Percentiles rank a stretch among this genome's conserved stretches.
Conservation (phyloP, 805 yeast species). For the Pichia thaimueangensis region DNA sequence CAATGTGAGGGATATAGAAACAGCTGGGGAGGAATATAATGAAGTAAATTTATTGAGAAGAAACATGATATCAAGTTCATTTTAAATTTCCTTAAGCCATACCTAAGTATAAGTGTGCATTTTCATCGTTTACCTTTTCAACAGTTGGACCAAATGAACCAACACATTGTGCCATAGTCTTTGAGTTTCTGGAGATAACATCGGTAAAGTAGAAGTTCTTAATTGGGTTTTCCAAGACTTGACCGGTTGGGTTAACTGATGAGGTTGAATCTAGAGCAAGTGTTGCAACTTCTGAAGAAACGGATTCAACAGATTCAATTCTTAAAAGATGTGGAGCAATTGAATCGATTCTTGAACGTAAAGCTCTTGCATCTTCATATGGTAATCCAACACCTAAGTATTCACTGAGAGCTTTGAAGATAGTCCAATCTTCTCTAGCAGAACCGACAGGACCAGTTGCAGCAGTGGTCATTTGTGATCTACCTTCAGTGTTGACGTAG, state of each 20-base stretch:
- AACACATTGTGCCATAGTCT: slow-evolving; percentile 86
- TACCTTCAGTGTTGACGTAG: slow-evolving; percentile 84
- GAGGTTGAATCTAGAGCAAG: slow-evolving; percentile 45
- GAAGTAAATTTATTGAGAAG: neutral
- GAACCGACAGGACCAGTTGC: slow-evolving; percentile 84
- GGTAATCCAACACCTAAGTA: slow-evolving; percentile 66
- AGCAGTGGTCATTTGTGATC: slow-evolving; percentile 79
- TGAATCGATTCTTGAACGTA: slow-evolving; percentile 65
- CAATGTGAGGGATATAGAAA: neutral
- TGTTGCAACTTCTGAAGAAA: slow-evolving; percentile 47
- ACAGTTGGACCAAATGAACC: slow-evolving; percentile 62
- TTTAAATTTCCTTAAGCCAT: slow-evolving; percentile 21
- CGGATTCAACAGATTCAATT: slow-evolving; percentile 70
- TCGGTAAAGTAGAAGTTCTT: slow-evolving; percentile 85
- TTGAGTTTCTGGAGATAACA: slow-evolving; percentile 78
- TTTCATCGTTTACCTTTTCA: slow-evolving; percentile 49
- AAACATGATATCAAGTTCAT: neutral
- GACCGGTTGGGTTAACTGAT: slow-evolving; percentile 34
- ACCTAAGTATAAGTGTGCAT: slow-evolving; percentile 30
- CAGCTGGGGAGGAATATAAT: neutral
- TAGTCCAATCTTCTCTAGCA: slow-evolving; percentile 91
- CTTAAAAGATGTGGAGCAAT: slow-evolving; percentile 76
- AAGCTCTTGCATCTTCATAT: slow-evolving; percentile 63
- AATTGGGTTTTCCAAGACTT: slow-evolving; percentile 59
- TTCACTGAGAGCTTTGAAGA: slow-evolving; percentile 75